Evolutionary conservation across 257 asterid species (phyloP).

Genomic region (Ophiorrhiza pumila): DNA sequence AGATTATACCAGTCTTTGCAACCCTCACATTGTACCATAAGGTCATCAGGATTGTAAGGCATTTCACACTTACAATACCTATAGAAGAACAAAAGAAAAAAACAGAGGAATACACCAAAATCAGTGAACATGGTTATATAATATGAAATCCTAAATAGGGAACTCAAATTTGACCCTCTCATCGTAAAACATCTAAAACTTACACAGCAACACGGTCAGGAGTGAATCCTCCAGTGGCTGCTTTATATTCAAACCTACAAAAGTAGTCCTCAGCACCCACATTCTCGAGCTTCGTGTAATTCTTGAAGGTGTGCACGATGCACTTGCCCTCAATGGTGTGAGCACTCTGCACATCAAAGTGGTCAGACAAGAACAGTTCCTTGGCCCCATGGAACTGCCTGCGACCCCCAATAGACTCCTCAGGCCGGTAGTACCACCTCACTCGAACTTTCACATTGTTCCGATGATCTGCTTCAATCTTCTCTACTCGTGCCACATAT

Average conservation of each 20-base stretch:
- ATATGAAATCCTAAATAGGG: background rate
- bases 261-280: constrained; percentile 84
- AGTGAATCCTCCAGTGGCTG: constrained; percentile 84
- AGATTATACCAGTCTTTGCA: constrained; percentile 55
- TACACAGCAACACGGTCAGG: constrained; percentile 95
- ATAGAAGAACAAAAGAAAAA: constrained; percentile 18
- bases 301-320: constrained; percentile 70
- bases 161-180: background rate
- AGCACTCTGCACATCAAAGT: constrained; percentile 80
- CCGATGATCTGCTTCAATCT: constrained; percentile 71
- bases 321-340: constrained; percentile 91
- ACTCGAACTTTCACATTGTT: constrained; percentile 69
- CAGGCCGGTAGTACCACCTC: constrained; percentile 82
- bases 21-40: constrained; percentile 87
- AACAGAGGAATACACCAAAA: background rate
- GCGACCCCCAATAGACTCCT: constrained; percentile 83
- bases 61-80: constrained; percentile 89
- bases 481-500: constrained; percentile 78
- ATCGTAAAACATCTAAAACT: constrained; percentile 25
- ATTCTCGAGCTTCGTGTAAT: constrained; percentile 78
- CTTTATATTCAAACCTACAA: constrained; percentile 82
- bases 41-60: constrained; percentile 90
- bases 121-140: background rate
- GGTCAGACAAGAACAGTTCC: constrained; percentile 85
- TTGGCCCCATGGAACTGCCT: constrained; percentile 91